Conservation (phyloP, 768 basidiomycete species). For the Mycena polygramma region DNA sequence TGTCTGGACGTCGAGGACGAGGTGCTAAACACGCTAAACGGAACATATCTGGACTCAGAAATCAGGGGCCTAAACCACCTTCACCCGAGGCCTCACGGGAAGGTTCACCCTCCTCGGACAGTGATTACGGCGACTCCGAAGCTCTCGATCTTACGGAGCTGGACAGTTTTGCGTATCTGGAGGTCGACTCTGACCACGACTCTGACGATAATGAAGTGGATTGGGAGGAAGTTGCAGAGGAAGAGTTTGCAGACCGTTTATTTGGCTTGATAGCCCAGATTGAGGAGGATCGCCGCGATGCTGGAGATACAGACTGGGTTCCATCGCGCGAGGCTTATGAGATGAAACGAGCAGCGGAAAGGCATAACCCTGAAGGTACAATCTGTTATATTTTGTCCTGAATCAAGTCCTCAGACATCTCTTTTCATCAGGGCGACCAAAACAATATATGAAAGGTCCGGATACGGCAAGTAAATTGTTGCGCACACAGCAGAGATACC, state of each 20-base stretch:
- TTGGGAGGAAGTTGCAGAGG: conserved; percentile 11
- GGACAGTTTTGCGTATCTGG: conserved; percentile 11
- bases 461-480: conserved; percentile 3
- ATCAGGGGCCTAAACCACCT: not conserved
- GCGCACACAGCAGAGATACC: conserved; percentile 8
- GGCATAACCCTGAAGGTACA: conserved; percentile 2
- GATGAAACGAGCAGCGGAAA: not conserved
- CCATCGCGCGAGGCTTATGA: not conserved
- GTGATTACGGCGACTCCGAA: conserved; percentile 6
- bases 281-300: conserved; percentile 8
- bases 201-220: conserved; percentile 10
- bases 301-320: conserved; percentile 14
- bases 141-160: conserved; percentile 3
- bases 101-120: not conserved
- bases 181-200: conserved; percentile 14
- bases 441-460: conserved; percentile 9
- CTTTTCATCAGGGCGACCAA: conserved; percentile 8
- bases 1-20: not conserved
- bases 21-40: not conserved
- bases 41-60: not conserved
- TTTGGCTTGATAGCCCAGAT: not conserved
- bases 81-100: not conserved
- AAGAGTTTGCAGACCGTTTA: not conserved
- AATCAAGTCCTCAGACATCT: not conserved
- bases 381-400: not conserved